These are phyloP conservation scores for Stipa capillata DNA, from an alignment of 176 grass and related monocot genomes.

Conservation along the genomic window DNA sequence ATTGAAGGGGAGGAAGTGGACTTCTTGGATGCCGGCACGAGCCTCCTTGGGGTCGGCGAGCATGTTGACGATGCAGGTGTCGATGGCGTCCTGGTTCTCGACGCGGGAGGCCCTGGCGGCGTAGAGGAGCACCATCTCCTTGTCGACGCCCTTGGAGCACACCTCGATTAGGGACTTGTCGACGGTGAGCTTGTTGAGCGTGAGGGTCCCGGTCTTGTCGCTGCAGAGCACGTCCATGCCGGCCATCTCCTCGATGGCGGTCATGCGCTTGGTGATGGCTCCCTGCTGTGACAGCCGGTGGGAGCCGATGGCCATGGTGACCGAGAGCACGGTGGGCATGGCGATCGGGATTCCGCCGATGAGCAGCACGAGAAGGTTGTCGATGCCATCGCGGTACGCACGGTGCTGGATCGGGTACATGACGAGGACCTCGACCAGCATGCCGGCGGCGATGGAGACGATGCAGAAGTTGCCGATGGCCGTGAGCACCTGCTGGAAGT, in stretches of 20 bases:
- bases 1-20: slow-evolving; percentile 93
- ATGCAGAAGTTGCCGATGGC: slow-evolving; percentile 99
- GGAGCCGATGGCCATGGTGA: slow-evolving; percentile 98
- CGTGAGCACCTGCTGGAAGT: slow-evolving; percentile 90
- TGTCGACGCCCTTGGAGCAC: slow-evolving; percentile 60
- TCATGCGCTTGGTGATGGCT: slow-evolving; percentile 98
- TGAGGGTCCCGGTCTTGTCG: slow-evolving; percentile 95
- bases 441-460: slow-evolving; percentile 74
- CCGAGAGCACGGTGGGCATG: slow-evolving; percentile 94
- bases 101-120: slow-evolving; percentile 74
- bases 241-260: slow-evolving; percentile 97
- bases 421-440: slow-evolving; percentile 68
- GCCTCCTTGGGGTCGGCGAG: slow-evolving; percentile 80
- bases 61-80: slow-evolving; percentile 89
- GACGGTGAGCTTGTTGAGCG: slow-evolving; percentile 94
- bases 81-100: slow-evolving; percentile 97
- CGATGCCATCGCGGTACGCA: slow-evolving; percentile 69
- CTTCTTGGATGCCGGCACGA: slow-evolving; percentile 67
- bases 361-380: slow-evolving; percentile 92
- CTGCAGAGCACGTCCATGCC: slow-evolving; percentile 98
- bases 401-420: slow-evolving; percentile 91
- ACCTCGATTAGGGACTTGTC: slow-evolving; percentile 91
- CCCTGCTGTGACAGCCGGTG: slow-evolving; percentile 85
- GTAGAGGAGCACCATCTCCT: slow-evolving; percentile 70
- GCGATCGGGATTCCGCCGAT: slow-evolving; percentile 95